phyloP scores from a whole-genome alignment of 768 basidiomycete species.

The Rhizopogon vesiculosus region DNA sequence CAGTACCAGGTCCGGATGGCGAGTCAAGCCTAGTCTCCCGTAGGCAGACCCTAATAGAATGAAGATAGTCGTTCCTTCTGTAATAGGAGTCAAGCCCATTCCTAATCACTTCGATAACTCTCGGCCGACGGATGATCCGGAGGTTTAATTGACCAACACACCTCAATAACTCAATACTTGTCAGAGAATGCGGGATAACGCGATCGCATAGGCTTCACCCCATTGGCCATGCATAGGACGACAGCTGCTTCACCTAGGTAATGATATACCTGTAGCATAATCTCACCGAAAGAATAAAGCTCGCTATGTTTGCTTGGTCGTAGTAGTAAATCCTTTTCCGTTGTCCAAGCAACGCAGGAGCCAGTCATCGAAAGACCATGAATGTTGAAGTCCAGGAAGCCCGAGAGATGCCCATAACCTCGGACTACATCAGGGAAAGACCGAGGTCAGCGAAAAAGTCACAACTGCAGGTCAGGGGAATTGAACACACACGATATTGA shows the following conservation, averaged over 20 bases:
- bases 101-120: neutral
- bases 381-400: conserved; percentile 11
- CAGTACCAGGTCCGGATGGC: neutral
- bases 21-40: neutral
- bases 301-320: conserved; percentile 21
- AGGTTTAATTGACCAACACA: neutral
- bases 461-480: neutral
- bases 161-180: neutral
- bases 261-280: conserved; percentile 12
- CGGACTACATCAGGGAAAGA: conserved; percentile 34
- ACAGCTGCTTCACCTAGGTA: neutral
- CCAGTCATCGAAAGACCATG: conserved; percentile 37
- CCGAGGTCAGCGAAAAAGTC: conserved; percentile 33
- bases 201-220: neutral
- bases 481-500: neutral
- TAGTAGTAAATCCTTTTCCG: neutral
- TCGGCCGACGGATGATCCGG: neutral
- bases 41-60: no score
- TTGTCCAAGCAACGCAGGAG: conserved; percentile 27
- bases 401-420: conserved; percentile 22
- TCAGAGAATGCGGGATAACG: neutral
- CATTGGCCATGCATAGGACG: neutral
- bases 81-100: neutral
- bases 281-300: conserved; percentile 40
- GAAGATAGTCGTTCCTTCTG: no score